Evolutionary conservation across 2,329 filamentous ascomycete species (phyloP), one percentile per base, ranked within the genome.

Genomic region (Aspergillus sp.): DNA sequence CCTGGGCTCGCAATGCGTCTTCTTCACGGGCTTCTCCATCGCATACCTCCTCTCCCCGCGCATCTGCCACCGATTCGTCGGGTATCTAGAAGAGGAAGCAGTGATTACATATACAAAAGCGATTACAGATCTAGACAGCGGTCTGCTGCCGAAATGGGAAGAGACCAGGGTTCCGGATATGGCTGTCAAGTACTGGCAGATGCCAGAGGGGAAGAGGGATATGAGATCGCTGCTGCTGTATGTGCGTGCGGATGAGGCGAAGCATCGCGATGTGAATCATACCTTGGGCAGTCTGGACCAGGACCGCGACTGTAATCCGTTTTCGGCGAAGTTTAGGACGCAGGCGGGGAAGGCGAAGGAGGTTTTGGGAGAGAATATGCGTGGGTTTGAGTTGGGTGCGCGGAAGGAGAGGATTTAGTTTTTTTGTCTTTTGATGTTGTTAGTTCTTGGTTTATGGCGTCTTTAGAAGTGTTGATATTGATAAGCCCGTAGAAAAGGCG

Each of bases 61-160:
- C 60, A 93, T 91, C 62, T 93, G 90, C 69, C 95, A 99, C 76
- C 89, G 95, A 45, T 98, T 99, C 74, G 93, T 98, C 53, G 95
- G 93, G 1, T 98, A 98, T 68, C 86, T 99, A 9, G 95, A 99
- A 76, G 95, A 99, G 74, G 95, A 99, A 76, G 95, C 95, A 6
- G 93, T 98, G 1, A 84, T 96, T 70, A 99, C 95, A 0, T 99
- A 99, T 79, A 95, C 91, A 0, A 87, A 92, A 50, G 90, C 91
- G 60, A 90, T 98, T 66, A 81, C 87, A 64, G 95, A 98, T 69
- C 84, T 99, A 21, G 93, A 98, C 58, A 82, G 84, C 3, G 93
- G 93, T n/a, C 84, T 86, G 57, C 79, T 97, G 14, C 92, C 93
- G 0, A 86, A 86, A 66, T 99, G 95, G 93, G 81, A 85, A 23